A percentile compares a stretch with the other conserved stretches of the same genome.
Evolutionary conservation across 352 stramenopile genomes (phyloP).

Genomic region (Globisporangium echinulatum): DNA sequence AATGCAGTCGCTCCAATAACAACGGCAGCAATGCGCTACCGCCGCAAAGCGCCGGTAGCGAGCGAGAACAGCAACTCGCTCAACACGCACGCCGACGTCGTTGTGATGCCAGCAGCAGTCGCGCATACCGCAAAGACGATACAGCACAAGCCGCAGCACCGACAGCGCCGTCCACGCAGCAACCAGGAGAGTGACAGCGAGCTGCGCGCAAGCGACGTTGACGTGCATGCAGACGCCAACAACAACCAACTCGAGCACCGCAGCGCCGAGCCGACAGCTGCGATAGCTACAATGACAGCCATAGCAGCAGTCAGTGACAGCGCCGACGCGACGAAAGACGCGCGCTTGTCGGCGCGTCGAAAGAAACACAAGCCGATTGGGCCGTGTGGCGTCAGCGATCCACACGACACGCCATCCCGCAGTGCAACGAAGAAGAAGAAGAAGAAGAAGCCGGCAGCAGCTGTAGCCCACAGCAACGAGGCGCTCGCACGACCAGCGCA

Average conservation of each 20-base stretch:
- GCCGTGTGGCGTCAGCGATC: neutral
- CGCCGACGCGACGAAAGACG: neutral
- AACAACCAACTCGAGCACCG: constrained; percentile 11
- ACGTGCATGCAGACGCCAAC: neutral
- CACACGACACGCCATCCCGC: neutral
- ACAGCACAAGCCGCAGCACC: constrained; percentile 3
- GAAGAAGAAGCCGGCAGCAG: constrained; percentile 1
- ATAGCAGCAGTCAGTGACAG: neutral
- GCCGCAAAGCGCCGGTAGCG: constrained; percentile 31
- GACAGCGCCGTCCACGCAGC: neutral
- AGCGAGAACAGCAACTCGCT: constrained; percentile 20
- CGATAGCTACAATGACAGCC: neutral
- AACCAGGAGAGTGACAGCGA: neutral
- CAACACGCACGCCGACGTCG: neutral
- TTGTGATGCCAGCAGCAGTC: constrained; percentile 1
- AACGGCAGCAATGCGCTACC: constrained; percentile 30
- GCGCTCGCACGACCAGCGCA: neutral
- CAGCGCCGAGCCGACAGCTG: neutral
- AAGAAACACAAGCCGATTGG: constrained; percentile 17
- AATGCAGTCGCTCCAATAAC: neutral
- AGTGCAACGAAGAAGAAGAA: neutral
- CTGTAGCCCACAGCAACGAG: neutral
- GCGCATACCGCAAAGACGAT: constrained; percentile 6
- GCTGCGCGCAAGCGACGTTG: neutral
- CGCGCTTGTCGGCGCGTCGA: constrained; percentile 9